A percentile compares a stretch with the other conserved stretches of the same genome.
These are phyloP conservation scores for Lyophyllum semitale DNA, from an alignment of 768 basidiomycete genomes.

Conservation along the genomic window DNA sequence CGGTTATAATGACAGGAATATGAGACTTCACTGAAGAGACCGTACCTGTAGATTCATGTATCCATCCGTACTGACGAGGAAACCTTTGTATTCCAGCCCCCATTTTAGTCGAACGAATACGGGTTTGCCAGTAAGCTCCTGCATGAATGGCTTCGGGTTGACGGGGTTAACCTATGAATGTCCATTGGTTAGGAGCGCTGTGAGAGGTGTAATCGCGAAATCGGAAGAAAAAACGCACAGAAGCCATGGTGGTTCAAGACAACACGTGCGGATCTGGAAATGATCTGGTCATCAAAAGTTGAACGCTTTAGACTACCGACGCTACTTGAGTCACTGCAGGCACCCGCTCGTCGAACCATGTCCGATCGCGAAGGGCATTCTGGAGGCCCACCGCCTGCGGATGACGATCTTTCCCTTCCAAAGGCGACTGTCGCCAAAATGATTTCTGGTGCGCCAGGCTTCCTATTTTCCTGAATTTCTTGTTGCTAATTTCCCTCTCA, in stretches of 20 bases:
- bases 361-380: constrained; percentile 87
- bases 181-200: neutral
- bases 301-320: neutral
- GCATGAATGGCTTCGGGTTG: constrained; percentile 98
- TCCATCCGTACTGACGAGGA: constrained; percentile 96
- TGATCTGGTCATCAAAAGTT: constrained; percentile 4
- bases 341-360: constrained; percentile 49
- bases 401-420: constrained; percentile 92
- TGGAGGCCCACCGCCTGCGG: constrained; percentile 60
- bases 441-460: constrained; percentile 69
- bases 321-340: neutral
- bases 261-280: constrained; percentile 43
- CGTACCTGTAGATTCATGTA: constrained; percentile 98
- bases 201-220: constrained; percentile 2
- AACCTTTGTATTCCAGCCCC: constrained; percentile 99
- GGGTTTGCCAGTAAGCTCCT: constrained; percentile 96
- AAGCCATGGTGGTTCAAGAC: constrained; percentile 61
- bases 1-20: neutral
- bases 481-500: constrained; percentile 2
- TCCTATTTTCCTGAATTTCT: neutral
- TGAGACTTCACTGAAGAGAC: constrained; percentile 17
- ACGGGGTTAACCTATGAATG: constrained; percentile 78
- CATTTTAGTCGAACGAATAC: constrained; percentile 96
- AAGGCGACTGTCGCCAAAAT: constrained; percentile 98
- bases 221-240: constrained; percentile 43